Evolutionary conservation across 768 basidiomycete species (phyloP), one percentile per base, ranked within the genome.

Genomic region (Suillus paluster): DNA sequence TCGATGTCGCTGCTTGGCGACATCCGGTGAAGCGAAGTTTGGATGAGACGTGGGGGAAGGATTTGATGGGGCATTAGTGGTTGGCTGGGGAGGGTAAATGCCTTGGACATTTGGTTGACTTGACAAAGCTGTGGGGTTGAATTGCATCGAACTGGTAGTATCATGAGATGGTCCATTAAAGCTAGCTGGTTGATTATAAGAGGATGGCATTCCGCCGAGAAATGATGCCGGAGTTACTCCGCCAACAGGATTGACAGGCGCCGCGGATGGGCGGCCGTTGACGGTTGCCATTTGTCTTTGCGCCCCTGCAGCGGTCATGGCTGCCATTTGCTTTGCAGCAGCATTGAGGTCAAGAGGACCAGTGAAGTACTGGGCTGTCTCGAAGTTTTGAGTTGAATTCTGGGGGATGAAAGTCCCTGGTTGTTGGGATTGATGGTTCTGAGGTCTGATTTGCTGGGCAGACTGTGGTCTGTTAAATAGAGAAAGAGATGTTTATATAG

Each of bases 251-350:
- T 75, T 61, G 60, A 80, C 63, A 41, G 75, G 69, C 36, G 71
- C 78, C 74, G 75, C 74, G 66, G 73, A 74, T 66, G 64, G 76
- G 63, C 79, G 81, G 65, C 83, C 85, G 70, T 83, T 84, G 63
- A 80, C 77, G 66, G 84, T 82, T 76, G 86, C 81, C 70, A 85
- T 83, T 67, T 85, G 81, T 19, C 73, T 72, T 59, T 72, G 73
- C 59, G 69, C 66, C 67, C 81, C 86, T 54, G 81, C 88, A 58
- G 83, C 87, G 68, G 81, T 86, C 66, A 93, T 84, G 11, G 88
- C 88, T 34, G 90, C 89, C 85, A 92, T 90, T 77, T 94, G 92
- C 74, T 92, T 94, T 62, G 88, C 88, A 55, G 82, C 86, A 49
- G 86, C 81, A 56, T 83, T 81, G 62, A 88, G 79, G 75, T 93